Evolutionary conservation across 495 filamentous ascomycete genomes (phyloP), one percentile per base, ranked within the genome.

Genomic region (Neurospora sp.): DNA sequence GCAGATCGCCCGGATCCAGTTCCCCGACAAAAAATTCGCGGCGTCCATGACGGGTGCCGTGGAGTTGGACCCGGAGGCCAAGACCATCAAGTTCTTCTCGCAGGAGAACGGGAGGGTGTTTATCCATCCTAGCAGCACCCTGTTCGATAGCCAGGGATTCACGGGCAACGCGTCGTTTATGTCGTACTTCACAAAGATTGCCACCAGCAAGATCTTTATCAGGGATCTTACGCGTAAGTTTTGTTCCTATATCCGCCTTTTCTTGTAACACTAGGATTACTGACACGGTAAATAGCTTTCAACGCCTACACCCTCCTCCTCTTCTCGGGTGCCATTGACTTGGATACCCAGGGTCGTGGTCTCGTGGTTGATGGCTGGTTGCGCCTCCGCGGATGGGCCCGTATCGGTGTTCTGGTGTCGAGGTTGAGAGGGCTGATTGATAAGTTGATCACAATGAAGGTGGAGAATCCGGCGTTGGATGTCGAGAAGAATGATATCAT

Each of bases 1-100:
- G 0, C 94, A 98, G 78, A 87, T 97, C 73, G 94, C 93, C 35
- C 90, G 94, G 61, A 97, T 99, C 79, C 90, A 91, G 45, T 91
- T 97, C 78, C 96, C 96, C 0, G 93, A 97, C 82, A 95, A 96
- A 86, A 97, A 96, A 79, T 99, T 96, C 82, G 91, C 92, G 40
- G 88, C 90, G 39, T 92, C 91, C 0, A 85, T 94, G 71, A 90
- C 92, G 3, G 96, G 96, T 38, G 92, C 96, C 4, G 90, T 99
- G 1, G 95, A 94, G 78, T 83, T 97, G 3, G 96, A 99, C 76
- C 95, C 95, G 0, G 96, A 98, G 82, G 94, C 95, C 20, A 86
- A 91, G 37, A 93, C 90, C 16, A 97, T 99, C 80, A 93, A 92
- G 78, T 98, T 94, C 83, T 98, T 92, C 79, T 92, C 91, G 72